Conservation (phyloP, 371 early-diverging fungal genomes). For the Catenaria anguillulae region DNA sequence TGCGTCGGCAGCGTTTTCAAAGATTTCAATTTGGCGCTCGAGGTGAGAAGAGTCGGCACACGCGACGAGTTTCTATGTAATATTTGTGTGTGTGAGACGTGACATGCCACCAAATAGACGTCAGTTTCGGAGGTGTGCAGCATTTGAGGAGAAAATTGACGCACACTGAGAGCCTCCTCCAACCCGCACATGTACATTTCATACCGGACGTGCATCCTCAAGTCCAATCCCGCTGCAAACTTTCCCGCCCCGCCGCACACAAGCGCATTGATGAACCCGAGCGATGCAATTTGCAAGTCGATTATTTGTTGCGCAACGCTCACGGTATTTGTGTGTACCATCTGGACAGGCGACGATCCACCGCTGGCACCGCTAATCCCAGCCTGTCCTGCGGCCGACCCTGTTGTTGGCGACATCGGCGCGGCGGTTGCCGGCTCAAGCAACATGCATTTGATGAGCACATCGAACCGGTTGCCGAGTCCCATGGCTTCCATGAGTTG, state of each 20-base stretch:
- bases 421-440: background rate
- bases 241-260: slow-evolving; percentile 29
- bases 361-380: too few species aligned
- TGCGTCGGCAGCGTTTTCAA: background rate
- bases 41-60: background rate
- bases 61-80: background rate
- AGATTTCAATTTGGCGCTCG: slow-evolving; percentile 7
- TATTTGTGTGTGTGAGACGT: too few species aligned
- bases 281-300: slow-evolving; percentile 20
- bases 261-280: slow-evolving; percentile 35
- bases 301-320: too few species aligned
- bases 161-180: slow-evolving; percentile 25
- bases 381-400: too few species aligned
- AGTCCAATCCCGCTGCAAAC: slow-evolving; percentile 18
- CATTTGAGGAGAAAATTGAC: too few species aligned
- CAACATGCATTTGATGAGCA: slow-evolving; percentile 17
- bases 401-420: too few species aligned
- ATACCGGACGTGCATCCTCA: slow-evolving; percentile 33
- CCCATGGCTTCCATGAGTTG: slow-evolving; percentile 17
- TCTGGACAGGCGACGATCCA: too few species aligned
- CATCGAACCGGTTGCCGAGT: slow-evolving; percentile 25
- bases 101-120: too few species aligned
- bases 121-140: too few species aligned
- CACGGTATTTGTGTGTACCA: too few species aligned
- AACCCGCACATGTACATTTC: slow-evolving; percentile 29